Base-by-base conservation (phyloP, 257 asterid species). In the Fraxinus anomala region DNA sequence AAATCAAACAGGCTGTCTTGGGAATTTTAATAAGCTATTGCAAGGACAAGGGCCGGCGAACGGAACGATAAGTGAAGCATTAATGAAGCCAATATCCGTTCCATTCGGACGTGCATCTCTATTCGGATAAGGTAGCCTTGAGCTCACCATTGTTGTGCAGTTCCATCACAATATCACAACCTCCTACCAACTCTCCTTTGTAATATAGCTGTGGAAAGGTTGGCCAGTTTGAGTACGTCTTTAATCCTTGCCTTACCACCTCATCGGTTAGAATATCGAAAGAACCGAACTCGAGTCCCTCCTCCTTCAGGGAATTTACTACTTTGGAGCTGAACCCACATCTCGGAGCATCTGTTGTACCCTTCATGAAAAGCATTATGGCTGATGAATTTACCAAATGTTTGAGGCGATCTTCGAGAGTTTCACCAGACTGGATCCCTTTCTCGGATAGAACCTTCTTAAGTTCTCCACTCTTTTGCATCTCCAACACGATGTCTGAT, bases 401-500 rank as follows among this genome's bases (percentile, higher is more conserved):
- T 78, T 85, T 93, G 83, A 96, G 68, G n/a, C 88, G 99, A 59
- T 82, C 85, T 83, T 91, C 94, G 1, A 90, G 80, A 37, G 83
- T 83, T 42, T 78, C 89, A 40, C 83, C 88, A 1, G 59, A 66
- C 30, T 85, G 39, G 74, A 96, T 72, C 33, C 94, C 98, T 69
- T 90, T 91, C 81, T 91, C 97, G 3, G 88, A 72, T 24, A 93
- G 82, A 81, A 92, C 87, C 87, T 87, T 89, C 80, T 67, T 75
- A 3, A 96, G 96, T 89, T 96, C 98, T 69, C 99, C 99, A 75
- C 98, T 96, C 90, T 92, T 92, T 73, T 93, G 98, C 98, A 96
- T 96, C 90, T 96, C 99, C 86, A 96, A 72, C 33, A 96, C 85
- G 28, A 96, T 96, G 78, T 96, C 99, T 1, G 99, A 96, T 84